These are phyloP conservation scores for Eragrostis tef DNA, from an alignment of 202 grass and related monocot genomes.

Conservation along the genomic window DNA sequence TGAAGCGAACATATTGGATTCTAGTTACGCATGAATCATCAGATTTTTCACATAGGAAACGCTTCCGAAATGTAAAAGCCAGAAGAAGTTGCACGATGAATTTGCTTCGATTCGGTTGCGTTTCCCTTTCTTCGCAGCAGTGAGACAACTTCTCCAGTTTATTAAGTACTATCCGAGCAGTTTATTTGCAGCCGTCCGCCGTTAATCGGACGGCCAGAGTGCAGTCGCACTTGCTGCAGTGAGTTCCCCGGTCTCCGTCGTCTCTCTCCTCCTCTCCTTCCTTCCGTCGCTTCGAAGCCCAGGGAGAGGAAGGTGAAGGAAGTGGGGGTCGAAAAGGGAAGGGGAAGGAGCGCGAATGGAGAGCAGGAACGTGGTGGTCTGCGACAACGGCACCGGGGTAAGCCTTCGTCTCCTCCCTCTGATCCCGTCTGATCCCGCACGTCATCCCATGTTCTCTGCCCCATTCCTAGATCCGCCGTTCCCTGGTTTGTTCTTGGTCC, in stretches of 20 bases:
- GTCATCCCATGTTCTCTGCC: background rate
- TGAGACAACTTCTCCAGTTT: too few species aligned
- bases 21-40: too few species aligned
- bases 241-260: background rate
- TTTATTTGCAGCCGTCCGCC: background rate
- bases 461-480: conserved; percentile 38
- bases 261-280: background rate
- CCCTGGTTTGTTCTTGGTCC: background rate
- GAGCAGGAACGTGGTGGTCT: conserved; percentile 80
- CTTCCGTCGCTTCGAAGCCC: conserved; percentile 40
- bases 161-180: too few species aligned
- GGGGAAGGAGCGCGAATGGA: conserved; percentile 56
- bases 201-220: background rate
- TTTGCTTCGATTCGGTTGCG: too few species aligned
- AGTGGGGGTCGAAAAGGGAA: background rate
- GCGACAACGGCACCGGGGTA: conserved; percentile 96
- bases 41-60: too few species aligned
- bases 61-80: too few species aligned
- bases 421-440: too few species aligned
- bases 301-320: background rate
- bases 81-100: too few species aligned
- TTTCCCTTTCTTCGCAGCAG: too few species aligned
- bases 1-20: too few species aligned
- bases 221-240: background rate
- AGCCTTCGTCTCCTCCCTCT: background rate